Evolutionary conservation across 441 rosid genomes (phyloP), one percentile per base, ranked within the genome.

Genomic region (Pelargonium cotyledonis): DNA sequence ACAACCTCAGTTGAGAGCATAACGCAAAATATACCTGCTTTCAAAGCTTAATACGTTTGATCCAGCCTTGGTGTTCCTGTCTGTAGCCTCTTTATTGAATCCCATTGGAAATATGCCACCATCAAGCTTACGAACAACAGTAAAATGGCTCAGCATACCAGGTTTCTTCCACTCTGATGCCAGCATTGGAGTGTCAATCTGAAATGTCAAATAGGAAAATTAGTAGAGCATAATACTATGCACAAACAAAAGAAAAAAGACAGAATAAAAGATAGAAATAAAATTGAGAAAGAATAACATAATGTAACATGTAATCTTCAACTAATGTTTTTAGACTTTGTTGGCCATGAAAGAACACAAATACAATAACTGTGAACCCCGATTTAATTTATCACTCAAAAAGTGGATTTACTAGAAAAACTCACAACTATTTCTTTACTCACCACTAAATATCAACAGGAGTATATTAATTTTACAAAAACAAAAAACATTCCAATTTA

Each of bases 51-150:
- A 79, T 75, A 90, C 88, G 80, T 70, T 85, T 80, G 89, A 85
- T 68, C 96, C 91, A 44, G 95, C 90, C 75, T 84, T 86, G 64
- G 81, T 73, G 77, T 95, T 95, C 82, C 88, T 88, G 75, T 90
- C 96, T 44, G 89, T 70, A 72, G 82, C 92, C 81, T 91, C 97
- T 79, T 86, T 92, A 68, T 83, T 76, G 78, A 94, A 95, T 31
- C 98, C 98, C 97, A 92, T 84, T 1, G 98, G 98, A 68, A 85
- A 95, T 72, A 88, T 81, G 44, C 92, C 89, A 72, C 98, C 98
- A 66, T 90, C 93, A 71, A 88, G 96, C 86, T 90, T 92, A 76
- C 97, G 91, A 38, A 95, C 85, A 73, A 90, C 89, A 67, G 91
- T 86, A 80, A 90, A 92, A 81, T 92, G 95, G 72, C 91, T 90